phyloP scores from a whole-genome alignment of 1,284 basidiomycete species.

The Microbotryum lychnidis-dioicae region DNA sequence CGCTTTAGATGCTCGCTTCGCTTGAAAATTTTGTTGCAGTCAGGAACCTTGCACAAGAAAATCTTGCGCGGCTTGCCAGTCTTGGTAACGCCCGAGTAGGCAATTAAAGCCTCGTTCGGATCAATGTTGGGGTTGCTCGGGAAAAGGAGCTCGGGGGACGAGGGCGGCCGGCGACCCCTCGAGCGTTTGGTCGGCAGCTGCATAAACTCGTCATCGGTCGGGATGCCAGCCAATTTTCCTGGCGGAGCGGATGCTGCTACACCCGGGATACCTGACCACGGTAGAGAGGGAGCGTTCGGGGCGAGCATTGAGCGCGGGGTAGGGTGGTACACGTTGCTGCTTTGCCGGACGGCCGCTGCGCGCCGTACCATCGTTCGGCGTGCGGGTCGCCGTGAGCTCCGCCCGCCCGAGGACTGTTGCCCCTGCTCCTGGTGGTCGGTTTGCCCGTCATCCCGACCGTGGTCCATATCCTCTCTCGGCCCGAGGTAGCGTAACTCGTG shows the following conservation, averaged over 20 bases:
- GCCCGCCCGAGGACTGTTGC: too few relatives aligned
- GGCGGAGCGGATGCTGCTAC: too few relatives aligned
- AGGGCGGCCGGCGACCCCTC: slow-evolving; percentile 32
- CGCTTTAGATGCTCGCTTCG: slow-evolving; percentile 69
- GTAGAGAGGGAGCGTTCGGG: not conserved
- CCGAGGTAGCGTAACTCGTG: too few relatives aligned
- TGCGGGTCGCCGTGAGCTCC: too few relatives aligned
- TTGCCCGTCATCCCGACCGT: too few relatives aligned
- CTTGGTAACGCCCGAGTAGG: slow-evolving; percentile 30
- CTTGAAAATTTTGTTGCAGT: slow-evolving; percentile 58
- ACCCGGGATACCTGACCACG: too few relatives aligned
- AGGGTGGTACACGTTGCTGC: slow-evolving; percentile 18
- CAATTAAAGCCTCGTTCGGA: slow-evolving; percentile 21
- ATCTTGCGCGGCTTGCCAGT: slow-evolving; percentile 34
- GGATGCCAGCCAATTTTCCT: slow-evolving; percentile 8
- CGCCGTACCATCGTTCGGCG: too few relatives aligned
- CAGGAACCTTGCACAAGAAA: slow-evolving; percentile 34
- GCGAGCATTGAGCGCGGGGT: slow-evolving; percentile 22
- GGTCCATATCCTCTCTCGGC: too few relatives aligned
- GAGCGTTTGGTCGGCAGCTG: slow-evolving; percentile 33
- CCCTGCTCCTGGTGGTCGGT: too few relatives aligned
- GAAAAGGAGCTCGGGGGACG: slow-evolving; percentile 23
- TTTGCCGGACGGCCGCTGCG: too few relatives aligned
- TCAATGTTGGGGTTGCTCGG: slow-evolving; percentile 15
- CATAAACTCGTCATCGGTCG: slow-evolving; percentile 10